phyloP scores from a whole-genome alignment of 352 stramenopile species.

The Thalassiosira hispida region DNA sequence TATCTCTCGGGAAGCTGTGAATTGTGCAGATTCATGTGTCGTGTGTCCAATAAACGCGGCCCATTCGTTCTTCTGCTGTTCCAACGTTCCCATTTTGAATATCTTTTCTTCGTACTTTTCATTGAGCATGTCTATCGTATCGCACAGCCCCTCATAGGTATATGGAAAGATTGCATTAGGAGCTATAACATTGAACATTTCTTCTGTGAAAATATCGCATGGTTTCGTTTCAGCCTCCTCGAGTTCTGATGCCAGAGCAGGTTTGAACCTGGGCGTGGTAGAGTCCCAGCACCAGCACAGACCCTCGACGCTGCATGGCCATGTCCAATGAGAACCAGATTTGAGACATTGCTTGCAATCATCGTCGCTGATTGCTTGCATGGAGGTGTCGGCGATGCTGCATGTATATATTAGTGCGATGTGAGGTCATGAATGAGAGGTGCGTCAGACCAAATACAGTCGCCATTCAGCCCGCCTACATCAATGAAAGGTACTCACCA shows the following conservation, averaged over 20 bases:
- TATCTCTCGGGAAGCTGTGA: slow-evolving; percentile 21
- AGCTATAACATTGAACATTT: slow-evolving; percentile 40
- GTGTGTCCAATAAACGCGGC: slow-evolving; percentile 48
- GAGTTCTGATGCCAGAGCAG: slow-evolving; percentile 12
- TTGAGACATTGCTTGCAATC: slow-evolving; percentile 9
- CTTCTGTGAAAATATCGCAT: slow-evolving; percentile 45
- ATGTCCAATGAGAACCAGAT: slow-evolving; percentile 10
- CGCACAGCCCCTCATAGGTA: slow-evolving; percentile 40
- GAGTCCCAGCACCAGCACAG: slow-evolving; percentile 58
- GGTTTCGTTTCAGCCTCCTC: slow-evolving; percentile 33
- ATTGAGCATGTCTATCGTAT: slow-evolving; percentile 45
- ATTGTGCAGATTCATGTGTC: slow-evolving; percentile 47
- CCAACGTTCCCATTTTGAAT: slow-evolving; percentile 35
- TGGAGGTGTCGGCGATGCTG: slow-evolving; percentile 12
- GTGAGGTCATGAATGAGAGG: no score
- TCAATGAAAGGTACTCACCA: no score
- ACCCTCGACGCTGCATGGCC: slow-evolving; percentile 28
- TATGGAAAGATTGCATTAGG: slow-evolving; percentile 45
- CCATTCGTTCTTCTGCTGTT: slow-evolving; percentile 41
- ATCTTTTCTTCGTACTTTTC: slow-evolving; percentile 42
- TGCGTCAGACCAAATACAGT: no score
- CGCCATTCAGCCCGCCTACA: no score
- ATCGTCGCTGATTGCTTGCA: slow-evolving; percentile 16
- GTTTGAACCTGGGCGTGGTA: slow-evolving; percentile 43
- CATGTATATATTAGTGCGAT: no score